phyloP scores from a whole-genome alignment of 371 early-diverging fungal species.

The Phascolomyces articulosus region DNA sequence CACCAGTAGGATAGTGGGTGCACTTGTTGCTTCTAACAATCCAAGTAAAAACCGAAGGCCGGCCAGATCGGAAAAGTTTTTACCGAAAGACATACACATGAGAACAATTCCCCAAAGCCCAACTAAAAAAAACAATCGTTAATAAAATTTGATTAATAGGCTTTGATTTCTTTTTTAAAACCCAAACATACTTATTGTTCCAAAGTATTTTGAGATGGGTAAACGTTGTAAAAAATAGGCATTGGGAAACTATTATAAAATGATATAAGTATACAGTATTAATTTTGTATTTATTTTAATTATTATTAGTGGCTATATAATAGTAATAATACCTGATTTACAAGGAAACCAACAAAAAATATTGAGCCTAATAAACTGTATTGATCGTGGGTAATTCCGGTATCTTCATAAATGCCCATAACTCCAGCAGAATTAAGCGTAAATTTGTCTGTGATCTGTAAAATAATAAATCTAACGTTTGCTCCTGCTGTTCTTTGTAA shows the following conservation, averaged over 20 bases:
- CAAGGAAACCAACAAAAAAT: slow-evolving; percentile 24
- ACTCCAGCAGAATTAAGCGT: slow-evolving; percentile 21
- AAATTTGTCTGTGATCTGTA: slow-evolving; percentile 30
- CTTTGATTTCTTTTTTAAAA: not conserved
- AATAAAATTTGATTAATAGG: not conserved
- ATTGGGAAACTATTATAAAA: slow-evolving; percentile 13
- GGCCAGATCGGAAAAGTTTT: slow-evolving; percentile 35
- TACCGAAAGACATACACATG: slow-evolving; percentile 27
- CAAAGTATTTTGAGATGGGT: slow-evolving; percentile 22
- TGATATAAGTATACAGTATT: no score
- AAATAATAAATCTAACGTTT: no score
- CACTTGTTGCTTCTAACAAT: slow-evolving; percentile 29
- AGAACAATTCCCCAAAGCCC: slow-evolving; percentile 33
- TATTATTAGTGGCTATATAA: no score
- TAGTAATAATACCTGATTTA: slow-evolving; percentile 12
- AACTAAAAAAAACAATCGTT: slow-evolving; percentile 11
- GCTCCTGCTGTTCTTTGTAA: no score
- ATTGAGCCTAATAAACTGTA: slow-evolving; percentile 20
- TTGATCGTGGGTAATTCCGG: slow-evolving; percentile 13
- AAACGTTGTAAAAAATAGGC: slow-evolving; percentile 26
- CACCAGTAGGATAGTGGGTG: slow-evolving; percentile 30
- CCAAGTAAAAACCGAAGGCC: slow-evolving; percentile 36
- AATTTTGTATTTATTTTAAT: no score
- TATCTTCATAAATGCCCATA: slow-evolving; percentile 17
- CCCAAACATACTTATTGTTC: slow-evolving; percentile 4